phyloP scores from a whole-genome alignment of 306 rosid species.

The Carpinus viminea region DNA sequence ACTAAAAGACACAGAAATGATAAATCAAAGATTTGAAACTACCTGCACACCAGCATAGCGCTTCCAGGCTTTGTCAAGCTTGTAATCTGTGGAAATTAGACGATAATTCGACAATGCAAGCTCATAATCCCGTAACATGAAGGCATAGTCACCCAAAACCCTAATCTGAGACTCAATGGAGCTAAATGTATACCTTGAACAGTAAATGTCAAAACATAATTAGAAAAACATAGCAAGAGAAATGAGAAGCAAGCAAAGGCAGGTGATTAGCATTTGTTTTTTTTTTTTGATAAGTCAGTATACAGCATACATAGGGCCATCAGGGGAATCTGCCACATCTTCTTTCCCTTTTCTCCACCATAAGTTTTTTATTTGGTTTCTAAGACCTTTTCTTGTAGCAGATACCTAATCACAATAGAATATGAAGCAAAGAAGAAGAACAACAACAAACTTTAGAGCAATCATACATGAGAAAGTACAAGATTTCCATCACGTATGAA shows the following conservation, averaged over 20 bases:
- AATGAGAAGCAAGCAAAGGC: conserved; percentile 21
- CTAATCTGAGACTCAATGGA: conserved; percentile 96
- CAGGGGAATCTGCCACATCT: conserved; percentile 67
- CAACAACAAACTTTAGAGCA: conserved; percentile 14
- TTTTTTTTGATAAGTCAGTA: too few relatives aligned
- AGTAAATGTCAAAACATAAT: conserved; percentile 38
- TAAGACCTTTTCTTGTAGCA: conserved; percentile 90
- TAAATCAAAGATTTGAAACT: conserved; percentile 27
- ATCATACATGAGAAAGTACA: conserved; percentile 19
- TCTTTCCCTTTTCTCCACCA: conserved; percentile 99
- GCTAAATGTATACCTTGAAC: conserved; percentile 81
- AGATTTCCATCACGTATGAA: conserved; percentile 19
- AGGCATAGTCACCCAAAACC: conserved; percentile 97
- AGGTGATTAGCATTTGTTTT: conserved; percentile 22
- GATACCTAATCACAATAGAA: conserved; percentile 61
- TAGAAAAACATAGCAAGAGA: conserved; percentile 29
- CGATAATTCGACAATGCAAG: conserved; percentile 97
- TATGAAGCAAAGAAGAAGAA: conserved; percentile 24
- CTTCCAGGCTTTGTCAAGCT: conserved; percentile 99
- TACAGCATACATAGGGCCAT: conserved; percentile 70
- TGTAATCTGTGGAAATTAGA: conserved; percentile 94
- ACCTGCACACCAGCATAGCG: conserved; percentile 98
- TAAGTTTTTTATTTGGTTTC: conserved; percentile 89
- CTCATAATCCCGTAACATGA: conserved; percentile 96
- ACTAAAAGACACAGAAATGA: neutral